Conservation (phyloP, 371 early-diverging fungal species). For the Mortierella sp. region DNA sequence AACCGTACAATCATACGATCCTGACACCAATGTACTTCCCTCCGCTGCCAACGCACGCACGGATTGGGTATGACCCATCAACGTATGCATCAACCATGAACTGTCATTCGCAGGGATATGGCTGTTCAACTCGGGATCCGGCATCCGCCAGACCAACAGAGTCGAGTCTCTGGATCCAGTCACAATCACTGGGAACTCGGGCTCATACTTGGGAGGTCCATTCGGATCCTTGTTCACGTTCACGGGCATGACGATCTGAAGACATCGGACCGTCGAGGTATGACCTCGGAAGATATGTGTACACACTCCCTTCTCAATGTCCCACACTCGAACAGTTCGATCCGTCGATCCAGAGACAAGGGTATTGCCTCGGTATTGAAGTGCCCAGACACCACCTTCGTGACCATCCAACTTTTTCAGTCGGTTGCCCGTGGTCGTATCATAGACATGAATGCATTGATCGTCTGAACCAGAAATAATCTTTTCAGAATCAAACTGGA, state of each 20-base stretch:
- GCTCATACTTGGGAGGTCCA: conserved; percentile 65
- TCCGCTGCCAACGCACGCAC: conserved; percentile 95
- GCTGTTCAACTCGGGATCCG: conserved; percentile 67
- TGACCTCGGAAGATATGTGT: conserved; percentile 94
- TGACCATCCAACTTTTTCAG: conserved; percentile 86
- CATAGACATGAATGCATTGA: conserved; percentile 86
- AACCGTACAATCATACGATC: conserved; percentile 95
- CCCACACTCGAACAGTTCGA: conserved; percentile 97
- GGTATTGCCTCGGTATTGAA: conserved; percentile 88
- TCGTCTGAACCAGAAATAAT: conserved; percentile 95
- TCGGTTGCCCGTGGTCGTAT: conserved; percentile 79
- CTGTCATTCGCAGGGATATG: conserved; percentile 58
- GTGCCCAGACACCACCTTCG: conserved; percentile 99
- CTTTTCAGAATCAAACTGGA: conserved; percentile 94
- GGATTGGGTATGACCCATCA: conserved; percentile 90
- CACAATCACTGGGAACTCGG: conserved; percentile 82
- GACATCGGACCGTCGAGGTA: conserved; percentile 94
- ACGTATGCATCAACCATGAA: conserved; percentile 70
- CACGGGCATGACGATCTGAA: conserved; percentile 85
- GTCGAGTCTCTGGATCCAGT: conserved; percentile 98
- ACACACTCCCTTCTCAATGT: conserved; percentile 88
- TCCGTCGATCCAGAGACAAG: conserved; percentile 99
- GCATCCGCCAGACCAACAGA: conserved; percentile 93
- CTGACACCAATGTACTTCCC: conserved; percentile 90
- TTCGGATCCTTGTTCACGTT: conserved; percentile 62